Base-by-base conservation (phyloP, 2,329 filamentous ascomycete genomes). In the Phialemoniopsis sp. region DNA sequence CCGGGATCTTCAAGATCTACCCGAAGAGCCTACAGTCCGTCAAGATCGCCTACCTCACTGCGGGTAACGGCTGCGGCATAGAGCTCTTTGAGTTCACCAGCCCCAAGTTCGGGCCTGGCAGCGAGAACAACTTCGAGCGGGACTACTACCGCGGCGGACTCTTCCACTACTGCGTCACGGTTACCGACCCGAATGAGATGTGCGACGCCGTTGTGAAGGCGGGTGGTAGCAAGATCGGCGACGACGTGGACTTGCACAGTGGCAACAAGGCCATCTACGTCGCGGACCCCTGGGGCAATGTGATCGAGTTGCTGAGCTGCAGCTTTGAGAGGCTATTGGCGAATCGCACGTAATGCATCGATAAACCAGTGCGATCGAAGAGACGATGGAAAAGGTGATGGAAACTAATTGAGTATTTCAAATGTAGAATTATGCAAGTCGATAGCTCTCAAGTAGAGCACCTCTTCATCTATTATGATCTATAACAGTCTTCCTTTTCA, bases 221-320 rank as follows among this genome's bases (percentile, higher is more conserved):
- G 13, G 37, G 37, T 3, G 40, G 40, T 10, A 13, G 14, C 7
- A 5, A 17, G 19, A 39, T 42, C 31, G 40, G 40, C 10, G 37
- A 42, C 3, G 33, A 14, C 6, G 30, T 42, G 12, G 21, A 15
- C 14, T 13, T 39, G 13, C 36, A 26, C 10, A 26, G 31, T 15
- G 40, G 34, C 15, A 29, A 39, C 18, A 15, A 30, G 14, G 40
- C 40, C 4, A 31, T 34, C 3, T 42, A 42, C 18, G 13, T 34
- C 12, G n/a, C 32, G 13, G 40, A 42, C 13, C 40, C 40, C 6
- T 42, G 40, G 40, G 40, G 40, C 9, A 42, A 38, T n/a, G 41
- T 43, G 4, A 8, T 37, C 6, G 37, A 40, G 37, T 18, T 39
- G n/a, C 21, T 43, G 2, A 40, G n/a, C 16, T 37, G 28, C 10